phyloP scores from a whole-genome alignment of 108 stramenopile genomes.

The Aurantiochytrium sp. region DNA sequence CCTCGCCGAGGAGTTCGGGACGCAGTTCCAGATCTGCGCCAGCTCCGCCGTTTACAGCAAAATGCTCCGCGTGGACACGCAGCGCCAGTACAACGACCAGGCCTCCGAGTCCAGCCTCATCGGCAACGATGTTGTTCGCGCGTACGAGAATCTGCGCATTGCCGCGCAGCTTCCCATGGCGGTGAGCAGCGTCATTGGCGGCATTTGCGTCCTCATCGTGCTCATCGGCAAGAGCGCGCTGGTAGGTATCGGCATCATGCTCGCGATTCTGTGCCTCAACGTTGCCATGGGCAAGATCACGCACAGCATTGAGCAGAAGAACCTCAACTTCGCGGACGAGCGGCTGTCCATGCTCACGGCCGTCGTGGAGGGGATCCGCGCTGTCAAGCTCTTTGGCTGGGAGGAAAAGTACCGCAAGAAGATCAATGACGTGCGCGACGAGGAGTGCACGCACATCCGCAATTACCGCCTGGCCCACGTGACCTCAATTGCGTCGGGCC shows the following conservation, averaged over 20 bases:
- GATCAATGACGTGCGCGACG: background rate
- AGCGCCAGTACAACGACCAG: background rate
- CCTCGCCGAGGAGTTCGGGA: constrained; percentile 19
- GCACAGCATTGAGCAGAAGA: background rate
- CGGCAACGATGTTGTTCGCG: constrained; percentile 23
- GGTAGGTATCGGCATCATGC: constrained; percentile 3
- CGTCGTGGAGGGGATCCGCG: constrained; percentile 27
- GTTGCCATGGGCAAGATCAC: background rate
- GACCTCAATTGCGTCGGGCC: background rate
- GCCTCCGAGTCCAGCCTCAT: background rate
- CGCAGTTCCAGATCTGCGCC: constrained; percentile 5
- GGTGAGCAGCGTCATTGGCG: background rate
- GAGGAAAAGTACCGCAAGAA: background rate
- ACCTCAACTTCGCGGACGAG: background rate
- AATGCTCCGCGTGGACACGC: constrained; percentile 9
- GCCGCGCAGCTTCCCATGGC: background rate
- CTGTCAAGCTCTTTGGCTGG: constrained; percentile 33
- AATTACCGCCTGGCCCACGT: constrained; percentile 13
- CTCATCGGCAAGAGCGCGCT: background rate
- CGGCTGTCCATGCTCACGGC: background rate
- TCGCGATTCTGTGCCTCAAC: background rate
- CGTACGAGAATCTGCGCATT: background rate
- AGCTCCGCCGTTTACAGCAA: constrained; percentile 20
- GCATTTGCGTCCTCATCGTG: background rate
- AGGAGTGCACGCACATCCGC: background rate